Base-by-base conservation (phyloP, 2,329 filamentous ascomycete genomes). In the Phyllosticta citriasiana region DNA sequence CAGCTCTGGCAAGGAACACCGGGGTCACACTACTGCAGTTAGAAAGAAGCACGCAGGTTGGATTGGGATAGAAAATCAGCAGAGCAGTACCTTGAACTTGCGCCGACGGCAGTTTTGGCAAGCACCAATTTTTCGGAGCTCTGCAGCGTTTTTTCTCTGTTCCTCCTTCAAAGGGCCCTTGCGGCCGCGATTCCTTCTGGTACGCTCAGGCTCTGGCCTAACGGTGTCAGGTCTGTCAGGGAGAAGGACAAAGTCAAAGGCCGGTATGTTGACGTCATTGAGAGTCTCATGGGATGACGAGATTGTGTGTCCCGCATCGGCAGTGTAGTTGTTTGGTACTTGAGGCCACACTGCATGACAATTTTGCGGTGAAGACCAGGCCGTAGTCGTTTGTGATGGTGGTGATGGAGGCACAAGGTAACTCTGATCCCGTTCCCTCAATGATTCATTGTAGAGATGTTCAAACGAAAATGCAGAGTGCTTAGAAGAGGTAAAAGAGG, bases 1-100 rank as follows among this genome's bases (percentile, higher is more conserved):
- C 74, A 76, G 1, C 72, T 67, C 47, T 67, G 70, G 67, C 74
- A 76, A 10, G 74, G 74, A 40, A 69, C 72, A 0, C 73, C 73
- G n/a, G 69, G 67, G 56, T 76, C 74, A 57, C 74, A 76, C 65
- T 67, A 53, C 27, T 10, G 52, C 8, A 4, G 35, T 10, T 24
- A 16, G 10, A 14, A 26, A 27, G 26, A 52, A n/a, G 60, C 51
- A 24, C 47, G 27, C 9, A 30, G 22, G 14, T 33, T 30, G 19
- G 6, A 22, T 60, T 6, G 16, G 50, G 22, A 47, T 30, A 6
- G 14, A 26, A 54, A 10, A 10, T 12, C n/a, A 19, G 16, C 19
- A n/a, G 19, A 53, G 12, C 26, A 57, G 69, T 70, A 64, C 71
- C 71, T 59, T 74, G 72, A 24, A 72, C 65, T 63, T 67, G 66